These are phyloP conservation scores for Epichloe hybrida DNA, from an alignment of 2,329 filamentous ascomycete species.

Conservation along the genomic window DNA sequence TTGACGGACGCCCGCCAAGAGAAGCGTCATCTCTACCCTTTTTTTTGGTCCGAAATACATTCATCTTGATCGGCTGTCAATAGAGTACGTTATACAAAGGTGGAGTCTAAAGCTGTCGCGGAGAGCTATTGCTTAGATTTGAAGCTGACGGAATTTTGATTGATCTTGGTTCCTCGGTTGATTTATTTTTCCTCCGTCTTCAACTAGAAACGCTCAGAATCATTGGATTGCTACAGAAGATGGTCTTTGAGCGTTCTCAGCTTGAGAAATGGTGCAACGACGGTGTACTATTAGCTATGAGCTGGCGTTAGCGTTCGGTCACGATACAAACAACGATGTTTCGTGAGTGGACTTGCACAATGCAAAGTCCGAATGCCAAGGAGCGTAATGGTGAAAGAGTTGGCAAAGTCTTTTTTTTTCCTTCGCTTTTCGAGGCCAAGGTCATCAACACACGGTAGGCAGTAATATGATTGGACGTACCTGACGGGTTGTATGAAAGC, in stretches of 20 bases:
- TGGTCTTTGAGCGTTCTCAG: not conserved
- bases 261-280: not conserved
- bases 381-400: not conserved
- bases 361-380: not conserved
- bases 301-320: not conserved
- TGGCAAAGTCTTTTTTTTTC: not conserved
- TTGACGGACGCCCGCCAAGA: slow-evolving; percentile 33
- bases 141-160: not conserved
- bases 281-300: not conserved
- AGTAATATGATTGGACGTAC: not conserved
- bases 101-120: not conserved
- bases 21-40: slow-evolving; percentile 46
- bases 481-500: not conserved
- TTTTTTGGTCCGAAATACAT: slow-evolving; percentile 66
- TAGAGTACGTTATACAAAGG: not conserved
- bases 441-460: not conserved
- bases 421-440: not conserved
- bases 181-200: not conserved
- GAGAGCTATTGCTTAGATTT: not conserved
- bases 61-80: slow-evolving; percentile 33
- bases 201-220: not conserved
- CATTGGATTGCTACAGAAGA: not conserved
- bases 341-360: not conserved
- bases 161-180: not conserved
- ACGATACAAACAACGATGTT: not conserved